Conservation (phyloP, 2,329 filamentous ascomycete species). For the Anthostomella pinea region DNA sequence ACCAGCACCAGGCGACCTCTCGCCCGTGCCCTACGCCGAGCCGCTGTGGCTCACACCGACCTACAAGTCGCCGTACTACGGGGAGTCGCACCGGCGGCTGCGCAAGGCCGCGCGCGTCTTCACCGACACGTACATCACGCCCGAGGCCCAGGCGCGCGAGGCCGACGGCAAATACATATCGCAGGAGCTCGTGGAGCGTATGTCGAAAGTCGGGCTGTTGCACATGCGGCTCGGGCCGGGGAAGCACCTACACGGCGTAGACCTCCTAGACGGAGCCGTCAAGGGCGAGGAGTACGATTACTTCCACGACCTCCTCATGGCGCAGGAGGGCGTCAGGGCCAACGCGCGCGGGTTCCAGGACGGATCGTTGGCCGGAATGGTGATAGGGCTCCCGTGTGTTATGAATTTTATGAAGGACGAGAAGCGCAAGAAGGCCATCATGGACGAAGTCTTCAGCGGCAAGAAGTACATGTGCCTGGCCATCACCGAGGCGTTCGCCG, state of each 20-base stretch:
- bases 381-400: slow-evolving; percentile 75
- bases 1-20: slow-evolving; percentile 68
- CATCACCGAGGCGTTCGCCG: slow-evolving; percentile 86
- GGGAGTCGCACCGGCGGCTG: slow-evolving; percentile 66
- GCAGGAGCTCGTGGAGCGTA: slow-evolving; percentile 71
- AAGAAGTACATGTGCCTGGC: slow-evolving; percentile 87
- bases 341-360: slow-evolving; percentile 81
- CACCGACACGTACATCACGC: slow-evolving; percentile 66
- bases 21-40: slow-evolving; percentile 78
- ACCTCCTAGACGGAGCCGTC: slow-evolving; percentile 65
- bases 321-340: slow-evolving; percentile 68
- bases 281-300: slow-evolving; percentile 82
- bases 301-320: slow-evolving; percentile 76
- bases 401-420: slow-evolving; percentile 73
- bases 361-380: slow-evolving; percentile 84
- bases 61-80: slow-evolving; percentile 80
- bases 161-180: slow-evolving; percentile 68
- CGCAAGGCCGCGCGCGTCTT: slow-evolving; percentile 71
- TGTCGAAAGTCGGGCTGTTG: slow-evolving; percentile 70
- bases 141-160: slow-evolving; percentile 76
- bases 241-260: slow-evolving; percentile 72
- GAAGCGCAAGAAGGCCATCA: slow-evolving; percentile 62
- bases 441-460: slow-evolving; percentile 70
- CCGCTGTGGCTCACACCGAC: slow-evolving; percentile 76
- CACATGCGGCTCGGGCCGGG: slow-evolving; percentile 84